phyloP scores from a whole-genome alignment of 23 red algal genomes.

The Gracilaria domingensis region DNA sequence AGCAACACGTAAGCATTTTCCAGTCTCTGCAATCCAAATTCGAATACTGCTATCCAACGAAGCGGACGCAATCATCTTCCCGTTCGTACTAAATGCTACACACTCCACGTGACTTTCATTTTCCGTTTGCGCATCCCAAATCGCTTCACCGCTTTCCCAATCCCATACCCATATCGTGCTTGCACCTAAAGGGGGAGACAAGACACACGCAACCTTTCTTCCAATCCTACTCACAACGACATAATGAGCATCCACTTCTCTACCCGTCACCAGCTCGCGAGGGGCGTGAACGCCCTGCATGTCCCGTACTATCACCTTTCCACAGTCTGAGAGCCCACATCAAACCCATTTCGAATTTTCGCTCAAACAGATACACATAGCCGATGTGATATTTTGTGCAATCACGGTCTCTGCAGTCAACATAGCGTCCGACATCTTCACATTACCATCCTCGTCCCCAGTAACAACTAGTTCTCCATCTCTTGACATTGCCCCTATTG shows the following conservation, averaged over 20 bases:
- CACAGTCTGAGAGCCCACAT: background rate
- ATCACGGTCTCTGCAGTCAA: background rate
- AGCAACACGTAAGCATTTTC: background rate
- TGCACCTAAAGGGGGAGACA: too few species aligned
- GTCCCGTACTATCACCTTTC: background rate
- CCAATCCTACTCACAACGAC: background rate
- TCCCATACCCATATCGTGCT: conserved; percentile 12
- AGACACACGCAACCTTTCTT: background rate
- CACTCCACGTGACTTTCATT: background rate
- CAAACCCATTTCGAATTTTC: background rate
- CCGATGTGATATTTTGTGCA: too few species aligned
- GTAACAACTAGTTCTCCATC: background rate
- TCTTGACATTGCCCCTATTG: background rate
- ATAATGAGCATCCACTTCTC: background rate
- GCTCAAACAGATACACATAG: too few species aligned
- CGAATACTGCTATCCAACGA: background rate
- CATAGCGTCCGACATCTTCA: background rate
- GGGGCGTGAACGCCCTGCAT: background rate
- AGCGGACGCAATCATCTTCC: background rate
- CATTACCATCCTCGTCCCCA: background rate
- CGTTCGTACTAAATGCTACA: background rate
- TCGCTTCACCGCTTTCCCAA: background rate
- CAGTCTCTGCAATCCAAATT: background rate
- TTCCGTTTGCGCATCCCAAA: background rate
- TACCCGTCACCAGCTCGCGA: background rate